These are phyloP conservation scores for Gracilariopsis chorda DNA, from an alignment of 23 red algal species.

Conservation along the genomic window DNA sequence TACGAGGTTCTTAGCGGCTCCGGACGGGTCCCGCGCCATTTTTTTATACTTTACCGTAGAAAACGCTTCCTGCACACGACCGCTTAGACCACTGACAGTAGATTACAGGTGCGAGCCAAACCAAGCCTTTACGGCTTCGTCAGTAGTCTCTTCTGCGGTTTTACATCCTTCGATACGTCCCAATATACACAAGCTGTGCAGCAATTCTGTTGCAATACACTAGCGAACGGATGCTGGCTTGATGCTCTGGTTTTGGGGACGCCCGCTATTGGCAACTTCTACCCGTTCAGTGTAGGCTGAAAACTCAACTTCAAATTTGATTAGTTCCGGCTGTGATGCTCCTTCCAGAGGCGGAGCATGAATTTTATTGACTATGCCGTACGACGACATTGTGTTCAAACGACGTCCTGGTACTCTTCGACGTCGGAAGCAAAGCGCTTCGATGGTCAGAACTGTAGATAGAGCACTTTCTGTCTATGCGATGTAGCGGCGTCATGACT, in stretches of 20 bases:
- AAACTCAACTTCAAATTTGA: slow-evolving; percentile 25
- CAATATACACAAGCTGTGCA: slow-evolving; percentile 7
- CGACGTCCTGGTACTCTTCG: no score
- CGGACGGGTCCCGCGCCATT: neutral
- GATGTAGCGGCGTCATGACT: no score
- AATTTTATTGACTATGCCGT: slow-evolving; percentile 26
- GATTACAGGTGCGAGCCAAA: neutral
- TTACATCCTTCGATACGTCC: neutral
- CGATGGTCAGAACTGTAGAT: no score
- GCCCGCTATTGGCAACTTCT: neutral
- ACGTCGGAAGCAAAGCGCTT: no score
- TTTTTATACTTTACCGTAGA: neutral
- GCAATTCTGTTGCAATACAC: neutral
- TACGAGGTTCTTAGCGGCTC: neutral
- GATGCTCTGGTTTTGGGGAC: neutral
- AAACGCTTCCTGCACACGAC: neutral
- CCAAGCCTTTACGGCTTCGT: neutral
- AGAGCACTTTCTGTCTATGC: no score
- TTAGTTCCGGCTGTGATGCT: neutral
- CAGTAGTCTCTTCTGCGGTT: neutral
- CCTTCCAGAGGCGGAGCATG: neutral
- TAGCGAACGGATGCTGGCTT: neutral
- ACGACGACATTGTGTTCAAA: no score
- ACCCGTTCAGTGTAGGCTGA: neutral
- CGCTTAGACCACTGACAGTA: neutral